Base-by-base conservation (phyloP, 208 protist species). In the Wallacemonas sp. region DNA sequence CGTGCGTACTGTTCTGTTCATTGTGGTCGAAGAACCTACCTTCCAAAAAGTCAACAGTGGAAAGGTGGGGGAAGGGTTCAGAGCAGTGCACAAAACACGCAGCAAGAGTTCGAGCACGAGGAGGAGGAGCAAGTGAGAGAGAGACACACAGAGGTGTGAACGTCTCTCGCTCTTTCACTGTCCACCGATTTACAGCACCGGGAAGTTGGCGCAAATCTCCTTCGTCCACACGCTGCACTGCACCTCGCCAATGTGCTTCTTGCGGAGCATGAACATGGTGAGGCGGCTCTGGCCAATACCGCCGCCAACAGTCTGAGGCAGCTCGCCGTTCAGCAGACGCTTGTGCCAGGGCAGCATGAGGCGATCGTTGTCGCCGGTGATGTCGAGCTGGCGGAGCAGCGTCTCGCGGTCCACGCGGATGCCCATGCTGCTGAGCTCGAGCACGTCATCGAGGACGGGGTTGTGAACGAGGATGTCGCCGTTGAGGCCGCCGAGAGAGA, bases 341-440 rank as follows among this genome's bases (percentile, higher is more conserved):
- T 96, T 78, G 49, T 97, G 93, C 80, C 83, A 97, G 6, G 38
- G 47, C 38, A 81, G 77, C 47, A 84, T 60, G 38, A 89, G 61
- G 44, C 83, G 84, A n/a, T 87, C 74, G 38, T 83, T 78, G 63
- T 80, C 70, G 12, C 78, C 77, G n/a, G 74, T 81, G 39, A 93
- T 72, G 27, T 88, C 61, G 6, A 97, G 70, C 78, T 97, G 93
- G 23, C 74, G 74, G 26, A 76, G 56, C 29, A 97, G 72, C 21
- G 89, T 80, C 29, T 89, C 88, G 23, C 76, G 49, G 68, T 96
- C 85, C 19, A 97, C 93, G 64, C 93, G 85, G 73, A 97, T 96
- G 56, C 93, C 93, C 93, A 97, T 97, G 61, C 81, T 91, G 68
- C 83, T 91, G 17, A 97, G 75, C 78, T 97, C 93, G 30, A 97